These are phyloP conservation scores for Lolium perenne DNA, from an alignment of 176 grass and related monocot genomes.

Conservation along the genomic window DNA sequence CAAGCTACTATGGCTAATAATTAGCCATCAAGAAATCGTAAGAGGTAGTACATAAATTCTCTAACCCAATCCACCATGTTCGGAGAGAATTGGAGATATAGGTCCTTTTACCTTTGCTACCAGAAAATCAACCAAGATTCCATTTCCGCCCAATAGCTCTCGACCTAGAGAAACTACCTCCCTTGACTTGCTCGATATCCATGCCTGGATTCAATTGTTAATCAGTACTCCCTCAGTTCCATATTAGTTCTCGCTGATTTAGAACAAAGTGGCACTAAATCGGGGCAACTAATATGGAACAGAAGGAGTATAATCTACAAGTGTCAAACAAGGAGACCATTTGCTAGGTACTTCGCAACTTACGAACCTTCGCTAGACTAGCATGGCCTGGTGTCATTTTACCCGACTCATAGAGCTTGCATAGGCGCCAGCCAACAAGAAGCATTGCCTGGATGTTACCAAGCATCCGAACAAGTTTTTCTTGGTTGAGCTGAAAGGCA, in stretches of 20 bases:
- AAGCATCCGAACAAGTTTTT: conserved; percentile 95
- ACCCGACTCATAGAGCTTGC: conserved; percentile 87
- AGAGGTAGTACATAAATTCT: background rate
- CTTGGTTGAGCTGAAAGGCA: conserved; percentile 94
- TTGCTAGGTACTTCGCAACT: background rate
- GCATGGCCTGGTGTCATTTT: conserved; percentile 91
- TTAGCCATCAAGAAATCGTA: background rate
- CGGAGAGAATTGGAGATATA: background rate
- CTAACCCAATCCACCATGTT: background rate
- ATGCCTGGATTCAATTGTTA: conserved; percentile 55
- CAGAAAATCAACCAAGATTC: conserved; percentile 93
- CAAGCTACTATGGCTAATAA: background rate
- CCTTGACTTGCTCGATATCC: conserved; percentile 72
- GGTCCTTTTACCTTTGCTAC: conserved; percentile 74
- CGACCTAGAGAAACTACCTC: conserved; percentile 87
- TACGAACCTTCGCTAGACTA: conserved; percentile 82
- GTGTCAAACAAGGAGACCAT: background rate
- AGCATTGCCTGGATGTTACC: conserved; percentile 94
- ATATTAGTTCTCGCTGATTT: no score
- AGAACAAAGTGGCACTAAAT: no score
- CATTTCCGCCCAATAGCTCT: conserved; percentile 90
- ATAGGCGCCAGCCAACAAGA: conserved; percentile 88
- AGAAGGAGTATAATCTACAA: background rate
- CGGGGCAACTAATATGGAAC: no score
- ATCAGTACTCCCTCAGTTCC: background rate